phyloP scores from a whole-genome alignment of 2,329 filamentous ascomycete species.

The Sporothrix brunneoviolacea region DNA sequence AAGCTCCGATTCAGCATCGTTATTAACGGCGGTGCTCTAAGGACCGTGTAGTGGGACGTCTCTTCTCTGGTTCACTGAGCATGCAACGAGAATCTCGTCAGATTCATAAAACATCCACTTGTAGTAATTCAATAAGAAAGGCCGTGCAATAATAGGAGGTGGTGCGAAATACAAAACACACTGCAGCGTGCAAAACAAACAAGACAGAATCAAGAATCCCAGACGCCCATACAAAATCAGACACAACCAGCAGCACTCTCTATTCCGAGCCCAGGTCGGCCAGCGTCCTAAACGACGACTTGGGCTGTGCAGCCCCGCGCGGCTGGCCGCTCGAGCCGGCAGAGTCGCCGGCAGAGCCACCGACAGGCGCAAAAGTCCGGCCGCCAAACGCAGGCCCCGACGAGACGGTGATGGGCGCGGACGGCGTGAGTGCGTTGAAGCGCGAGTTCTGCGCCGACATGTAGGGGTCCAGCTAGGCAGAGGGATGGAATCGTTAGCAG shows the following conservation, averaged over 20 bases:
- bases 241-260: no score
- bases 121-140: no score
- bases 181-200: no score
- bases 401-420: slow-evolving; percentile 9
- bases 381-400: slow-evolving; percentile 5
- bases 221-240: not conserved
- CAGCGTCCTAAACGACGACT: slow-evolving; percentile 43
- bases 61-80: not conserved
- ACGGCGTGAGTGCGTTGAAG: slow-evolving; percentile 47
- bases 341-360: not conserved
- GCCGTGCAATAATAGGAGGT: no score
- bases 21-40: no score
- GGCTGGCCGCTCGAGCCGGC: slow-evolving; percentile 20
- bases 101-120: no score
- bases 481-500: not conserved
- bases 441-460: slow-evolving; percentile 52
- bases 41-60: no score
- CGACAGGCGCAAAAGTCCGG: slow-evolving; percentile 3
- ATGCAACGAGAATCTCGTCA: no score
- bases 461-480: slow-evolving; percentile 51
- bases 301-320: slow-evolving; percentile 23
- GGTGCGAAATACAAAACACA: not conserved
- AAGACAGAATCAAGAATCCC: not conserved
- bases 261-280: slow-evolving; percentile 40
- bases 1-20: no score